These are phyloP conservation scores for Takakia lepidozioides DNA, from an alignment of 225 moss, liverwort and hornwort genomes.

Conservation along the genomic window DNA sequence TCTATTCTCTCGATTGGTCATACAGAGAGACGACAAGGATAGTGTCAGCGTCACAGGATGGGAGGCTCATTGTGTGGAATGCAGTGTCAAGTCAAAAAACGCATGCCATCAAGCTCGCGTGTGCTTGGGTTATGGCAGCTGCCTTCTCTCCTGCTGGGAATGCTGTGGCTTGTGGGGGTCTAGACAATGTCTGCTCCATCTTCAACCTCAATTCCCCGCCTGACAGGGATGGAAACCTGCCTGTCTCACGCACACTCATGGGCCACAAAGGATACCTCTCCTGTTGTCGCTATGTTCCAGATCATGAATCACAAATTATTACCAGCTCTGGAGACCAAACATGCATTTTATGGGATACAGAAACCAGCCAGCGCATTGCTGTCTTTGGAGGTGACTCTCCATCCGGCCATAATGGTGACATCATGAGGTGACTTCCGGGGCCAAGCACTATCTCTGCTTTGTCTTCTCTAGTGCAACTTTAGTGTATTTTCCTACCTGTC, in stretches of 20 bases:
- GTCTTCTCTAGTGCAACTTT: too few relatives aligned
- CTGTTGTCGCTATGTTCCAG: constrained; percentile 83
- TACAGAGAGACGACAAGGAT: constrained; percentile 79
- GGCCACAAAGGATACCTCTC: constrained; percentile 91
- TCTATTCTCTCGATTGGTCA: constrained; percentile 95
- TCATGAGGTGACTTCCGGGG: too few relatives aligned
- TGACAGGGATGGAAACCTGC: constrained; percentile 66
- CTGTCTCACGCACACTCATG: constrained; percentile 48
- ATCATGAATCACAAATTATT: constrained; percentile 63
- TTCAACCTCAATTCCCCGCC: constrained; percentile 63
- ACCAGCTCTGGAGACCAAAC: constrained; percentile 96
- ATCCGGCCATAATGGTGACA: constrained; percentile 80
- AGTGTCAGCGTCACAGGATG: constrained; percentile 92
- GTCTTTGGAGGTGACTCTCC: constrained; percentile 72
- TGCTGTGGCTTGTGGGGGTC: constrained; percentile 82
- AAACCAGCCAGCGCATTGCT: constrained; percentile 43
- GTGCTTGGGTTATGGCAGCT: constrained; percentile 97
- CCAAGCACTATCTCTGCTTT: too few relatives aligned
- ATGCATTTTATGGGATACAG: constrained; percentile 87
- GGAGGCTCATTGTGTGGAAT: constrained; percentile 96
- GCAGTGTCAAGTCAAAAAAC: constrained; percentile 94
- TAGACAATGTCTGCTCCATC: constrained; percentile 93
- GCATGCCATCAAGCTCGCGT: constrained; percentile 85
- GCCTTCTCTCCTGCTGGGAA: constrained; percentile 84
- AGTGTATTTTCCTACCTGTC: too few relatives aligned